Base-by-base conservation (phyloP, 192 early-diverging fungal species). In the Borealophlyctis nickersoniae region DNA sequence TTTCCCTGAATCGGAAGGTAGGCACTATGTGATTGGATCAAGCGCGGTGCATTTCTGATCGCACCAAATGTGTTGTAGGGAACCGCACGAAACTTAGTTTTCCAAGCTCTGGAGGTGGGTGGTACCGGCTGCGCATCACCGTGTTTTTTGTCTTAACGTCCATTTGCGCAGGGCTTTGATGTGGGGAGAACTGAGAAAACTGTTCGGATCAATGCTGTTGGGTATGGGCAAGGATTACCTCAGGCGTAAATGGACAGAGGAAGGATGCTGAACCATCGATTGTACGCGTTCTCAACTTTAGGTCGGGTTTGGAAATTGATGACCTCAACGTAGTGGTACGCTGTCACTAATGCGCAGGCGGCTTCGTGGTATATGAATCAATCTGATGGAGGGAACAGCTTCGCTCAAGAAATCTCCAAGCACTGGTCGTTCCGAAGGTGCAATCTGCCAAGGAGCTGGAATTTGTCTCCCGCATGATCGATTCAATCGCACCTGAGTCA, bases 351-450 rank as follows among this genome's bases (percentile, higher is more conserved):
- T n/a, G n/a, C n/a, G n/a, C n/a, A n/a, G n/a, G n/a, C n/a, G n/a
- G n/a, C n/a, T n/a, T n/a, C n/a, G n/a, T n/a, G n/a, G n/a, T n/a
- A n/a, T n/a, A n/a, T n/a, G n/a, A n/a, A n/a, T n/a, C 7, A 23
- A 54, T 9, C 23, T 29, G 7, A 29, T 29, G 23, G 23, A 5
- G 7, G 13, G n/a, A 26, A 29, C 69, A 89, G 88, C 78, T 73
- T 9, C 36, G 36, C 62, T 66, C 59, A 11, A 55, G 33, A 33
- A 16, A 73, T n/a, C 7, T 74, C 22, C 45, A 54, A 62, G 86
- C 85, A 72, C 81, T 98, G 29, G 82, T 98, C 35, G 86, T 98
- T 33, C 93, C 95, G 39, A 98, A 98, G 67, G 92, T 93, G 4
- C 84, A 92, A 55, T 80, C 82, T 7, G 82, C 90, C 0, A 71